phyloP scores from a whole-genome alignment of 257 asterid species.

The Plantago major region DNA sequence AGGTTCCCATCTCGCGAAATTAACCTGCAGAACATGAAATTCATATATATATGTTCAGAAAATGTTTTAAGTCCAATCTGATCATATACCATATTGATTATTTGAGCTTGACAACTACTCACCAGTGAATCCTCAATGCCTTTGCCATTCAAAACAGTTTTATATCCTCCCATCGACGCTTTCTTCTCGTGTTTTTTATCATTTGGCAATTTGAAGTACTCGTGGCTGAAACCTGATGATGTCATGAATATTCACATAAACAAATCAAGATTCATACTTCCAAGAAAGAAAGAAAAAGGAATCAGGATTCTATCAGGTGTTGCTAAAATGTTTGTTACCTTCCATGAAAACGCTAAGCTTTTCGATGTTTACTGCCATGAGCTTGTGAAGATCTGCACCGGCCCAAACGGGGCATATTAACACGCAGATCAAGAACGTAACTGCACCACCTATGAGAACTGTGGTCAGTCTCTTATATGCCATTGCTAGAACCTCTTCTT shows the following conservation, averaged over 20 bases:
- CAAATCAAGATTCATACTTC: background rate
- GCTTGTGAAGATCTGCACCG: constrained; percentile 26
- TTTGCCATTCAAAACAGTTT: constrained; percentile 19
- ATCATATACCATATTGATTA: background rate
- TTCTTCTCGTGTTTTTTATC: constrained; percentile 2
- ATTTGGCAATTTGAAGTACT: constrained; percentile 13
- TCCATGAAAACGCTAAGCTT: constrained; percentile 24
- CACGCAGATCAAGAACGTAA: constrained; percentile 11
- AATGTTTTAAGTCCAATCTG: background rate
- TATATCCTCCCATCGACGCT: constrained; percentile 12
- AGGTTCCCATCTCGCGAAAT: constrained; percentile 31
- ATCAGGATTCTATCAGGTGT: background rate
- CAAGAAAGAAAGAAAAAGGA: background rate
- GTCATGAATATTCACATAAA: too few species aligned
- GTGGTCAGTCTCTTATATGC: constrained; percentile 23
- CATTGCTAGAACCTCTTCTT: constrained; percentile 23
- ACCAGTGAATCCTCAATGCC: constrained; percentile 25
- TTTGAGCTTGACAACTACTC: background rate
- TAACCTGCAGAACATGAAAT: constrained; percentile 14
- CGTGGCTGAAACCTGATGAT: constrained; percentile 20
- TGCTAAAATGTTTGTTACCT: constrained; percentile 12
- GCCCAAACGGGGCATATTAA: constrained; percentile 25
- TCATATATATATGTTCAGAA: background rate
- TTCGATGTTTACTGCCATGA: constrained; percentile 25
- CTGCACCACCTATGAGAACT: constrained; percentile 22